Percentiles rank a stretch among this genome's conserved stretches.
phyloP scores from a whole-genome alignment of 75 land plant genomes.

The Sequoiadendron giganteum region DNA sequence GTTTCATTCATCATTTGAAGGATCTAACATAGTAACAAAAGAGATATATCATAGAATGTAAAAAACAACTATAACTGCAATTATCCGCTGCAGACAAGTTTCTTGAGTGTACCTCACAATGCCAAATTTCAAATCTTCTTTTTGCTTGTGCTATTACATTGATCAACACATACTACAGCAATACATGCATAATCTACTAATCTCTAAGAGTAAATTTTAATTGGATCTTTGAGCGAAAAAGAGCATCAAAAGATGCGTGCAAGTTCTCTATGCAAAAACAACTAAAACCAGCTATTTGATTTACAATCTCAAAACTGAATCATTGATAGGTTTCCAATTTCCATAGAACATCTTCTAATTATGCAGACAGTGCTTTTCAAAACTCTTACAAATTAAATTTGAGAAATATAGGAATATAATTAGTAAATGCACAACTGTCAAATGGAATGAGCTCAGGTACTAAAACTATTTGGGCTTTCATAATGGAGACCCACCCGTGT shows the following conservation, averaged over 20 bases:
- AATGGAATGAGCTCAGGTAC: too few species aligned
- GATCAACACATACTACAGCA: background rate
- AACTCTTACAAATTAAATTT: too few species aligned
- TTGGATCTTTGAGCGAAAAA: background rate
- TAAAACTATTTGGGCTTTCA: too few species aligned
- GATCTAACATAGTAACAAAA: background rate
- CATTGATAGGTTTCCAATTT: constrained; percentile 7
- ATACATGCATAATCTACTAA: background rate
- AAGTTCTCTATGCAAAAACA: background rate
- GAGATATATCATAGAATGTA: background rate
- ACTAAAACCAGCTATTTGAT: background rate
- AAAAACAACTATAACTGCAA: too few species aligned
- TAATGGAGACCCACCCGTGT: too few species aligned
- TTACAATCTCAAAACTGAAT: constrained; percentile 15
- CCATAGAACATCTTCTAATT: too few species aligned
- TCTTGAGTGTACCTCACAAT: background rate
- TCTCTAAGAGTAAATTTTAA: background rate
- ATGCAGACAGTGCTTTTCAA: too few species aligned
- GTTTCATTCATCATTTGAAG: background rate
- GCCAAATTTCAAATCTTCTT: background rate
- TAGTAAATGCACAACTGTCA: too few species aligned
- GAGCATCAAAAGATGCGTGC: background rate
- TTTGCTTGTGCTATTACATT: background rate
- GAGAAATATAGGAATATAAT: too few species aligned
- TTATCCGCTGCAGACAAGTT: background rate